phyloP scores from a whole-genome alignment of 192 early-diverging fungal genomes.

The Piromyces sp. region DNA sequence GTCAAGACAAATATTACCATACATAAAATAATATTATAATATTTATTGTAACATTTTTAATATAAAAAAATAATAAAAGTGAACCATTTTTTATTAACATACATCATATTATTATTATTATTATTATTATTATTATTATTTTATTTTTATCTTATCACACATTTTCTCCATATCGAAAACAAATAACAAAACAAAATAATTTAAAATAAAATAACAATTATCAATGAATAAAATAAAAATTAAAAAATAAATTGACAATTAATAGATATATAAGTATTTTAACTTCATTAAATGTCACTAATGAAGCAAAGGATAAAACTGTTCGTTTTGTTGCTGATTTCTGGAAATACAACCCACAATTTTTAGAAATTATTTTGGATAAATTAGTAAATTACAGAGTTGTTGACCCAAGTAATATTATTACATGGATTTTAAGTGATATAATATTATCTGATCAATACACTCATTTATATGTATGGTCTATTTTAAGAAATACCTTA shows the following conservation, averaged over 20 bases:
- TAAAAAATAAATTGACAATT: not conserved
- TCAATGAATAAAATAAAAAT: not conserved
- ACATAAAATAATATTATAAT: too few species aligned
- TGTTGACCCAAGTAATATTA: conserved; percentile 61
- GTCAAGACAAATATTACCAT: too few species aligned
- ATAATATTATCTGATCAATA: not conserved
- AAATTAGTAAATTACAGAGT: conserved; percentile 92
- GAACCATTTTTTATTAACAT: too few species aligned
- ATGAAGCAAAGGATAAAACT: conserved; percentile 55
- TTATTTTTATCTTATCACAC: too few species aligned
- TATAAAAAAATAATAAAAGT: too few species aligned
- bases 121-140: too few species aligned
- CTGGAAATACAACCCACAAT: conserved; percentile 77
- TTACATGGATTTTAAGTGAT: conserved; percentile 55
- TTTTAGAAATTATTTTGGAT: conserved; percentile 79
- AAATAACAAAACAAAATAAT: too few species aligned
- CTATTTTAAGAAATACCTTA: conserved; percentile 67
- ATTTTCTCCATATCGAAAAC: too few species aligned
- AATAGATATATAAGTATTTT: conserved; percentile 43
- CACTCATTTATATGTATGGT: conserved; percentile 58
- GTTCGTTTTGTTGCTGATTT: conserved; percentile 62
- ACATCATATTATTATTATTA: too few species aligned
- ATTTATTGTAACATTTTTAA: too few species aligned
- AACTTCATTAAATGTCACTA: conserved; percentile 29
- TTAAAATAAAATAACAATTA: too few species aligned